A percentile compares a stretch with the other conserved stretches of the same genome.
Conservation (phyloP, 1,284 basidiomycete genomes). For the Binderoboletus segoi region DNA sequence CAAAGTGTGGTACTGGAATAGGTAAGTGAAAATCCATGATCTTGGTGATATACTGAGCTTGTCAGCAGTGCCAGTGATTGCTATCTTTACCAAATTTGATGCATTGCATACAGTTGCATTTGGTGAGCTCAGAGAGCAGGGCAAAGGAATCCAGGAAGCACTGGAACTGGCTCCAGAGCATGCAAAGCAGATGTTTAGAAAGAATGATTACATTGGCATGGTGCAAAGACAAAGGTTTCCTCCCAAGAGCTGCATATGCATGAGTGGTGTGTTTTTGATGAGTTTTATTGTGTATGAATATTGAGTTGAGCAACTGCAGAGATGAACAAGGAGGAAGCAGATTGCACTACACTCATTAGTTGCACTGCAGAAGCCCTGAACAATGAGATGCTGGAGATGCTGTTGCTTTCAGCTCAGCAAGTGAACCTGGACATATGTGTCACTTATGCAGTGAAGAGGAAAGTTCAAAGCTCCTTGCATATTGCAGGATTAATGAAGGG, state of each 20-base stretch:
- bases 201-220: not conserved
- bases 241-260: not conserved
- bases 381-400: not conserved
- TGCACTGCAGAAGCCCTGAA: not conserved
- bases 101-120: constrained; percentile 10
- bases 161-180: not conserved
- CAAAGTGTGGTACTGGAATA: constrained; percentile 9
- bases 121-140: not conserved
- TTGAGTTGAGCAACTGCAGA: not conserved
- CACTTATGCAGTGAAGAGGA: not conserved
- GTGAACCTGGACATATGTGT: not conserved
- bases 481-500: not conserved
- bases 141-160: not conserved
- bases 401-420: constrained; percentile 4
- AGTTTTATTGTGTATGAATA: not conserved
- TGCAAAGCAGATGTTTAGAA: constrained; percentile 1
- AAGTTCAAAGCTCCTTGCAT: not conserved
- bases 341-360: not conserved
- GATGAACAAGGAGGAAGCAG: not conserved
- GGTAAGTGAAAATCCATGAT: not conserved
- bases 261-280: not conserved
- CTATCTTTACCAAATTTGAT: constrained; percentile 18
- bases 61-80: constrained; percentile 16
- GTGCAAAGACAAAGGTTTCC: not conserved
- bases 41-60: not conserved